Evolutionary conservation across 306 rosid genomes (phyloP).

Genomic region (Delonix regia): DNA sequence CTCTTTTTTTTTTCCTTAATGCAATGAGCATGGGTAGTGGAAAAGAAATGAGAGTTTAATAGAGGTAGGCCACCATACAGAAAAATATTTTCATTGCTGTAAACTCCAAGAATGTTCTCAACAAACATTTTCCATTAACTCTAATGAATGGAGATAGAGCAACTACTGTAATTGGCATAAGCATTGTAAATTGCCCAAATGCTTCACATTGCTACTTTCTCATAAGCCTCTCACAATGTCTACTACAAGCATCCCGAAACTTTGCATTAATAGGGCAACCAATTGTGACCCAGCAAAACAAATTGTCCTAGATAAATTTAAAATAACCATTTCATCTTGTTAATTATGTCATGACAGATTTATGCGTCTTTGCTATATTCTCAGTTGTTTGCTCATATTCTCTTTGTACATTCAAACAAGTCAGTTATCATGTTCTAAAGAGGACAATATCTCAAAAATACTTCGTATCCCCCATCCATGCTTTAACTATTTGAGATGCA

Average conservation of each 20-base stretch:
- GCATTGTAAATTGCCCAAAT: slow-evolving; percentile 8
- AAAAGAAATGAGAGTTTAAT: slow-evolving; percentile 5
- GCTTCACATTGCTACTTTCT: neutral
- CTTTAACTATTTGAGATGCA: neutral
- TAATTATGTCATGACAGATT: neutral
- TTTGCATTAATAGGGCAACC: neutral
- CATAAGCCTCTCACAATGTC: neutral
- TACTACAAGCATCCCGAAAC: neutral
- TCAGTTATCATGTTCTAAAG: neutral
- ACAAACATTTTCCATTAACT: slow-evolving; percentile 17
- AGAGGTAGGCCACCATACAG: slow-evolving; percentile 19
- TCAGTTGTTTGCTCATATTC: neutral
- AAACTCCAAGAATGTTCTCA: slow-evolving; percentile 1
- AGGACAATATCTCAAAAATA: neutral
- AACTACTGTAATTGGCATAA: neutral
- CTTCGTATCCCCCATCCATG: neutral
- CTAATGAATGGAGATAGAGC: slow-evolving; percentile 20
- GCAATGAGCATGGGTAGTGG: neutral
- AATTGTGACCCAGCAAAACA: neutral
- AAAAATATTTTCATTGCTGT: slow-evolving; percentile 18
- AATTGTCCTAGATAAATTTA: neutral
- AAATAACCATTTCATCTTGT: neutral
- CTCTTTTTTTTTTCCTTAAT: neutral
- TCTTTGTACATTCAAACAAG: neutral
- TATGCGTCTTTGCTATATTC: neutral